These are phyloP conservation scores for Acanthochlamys bracteata DNA, from an alignment of 106 monocot species.

Conservation along the genomic window DNA sequence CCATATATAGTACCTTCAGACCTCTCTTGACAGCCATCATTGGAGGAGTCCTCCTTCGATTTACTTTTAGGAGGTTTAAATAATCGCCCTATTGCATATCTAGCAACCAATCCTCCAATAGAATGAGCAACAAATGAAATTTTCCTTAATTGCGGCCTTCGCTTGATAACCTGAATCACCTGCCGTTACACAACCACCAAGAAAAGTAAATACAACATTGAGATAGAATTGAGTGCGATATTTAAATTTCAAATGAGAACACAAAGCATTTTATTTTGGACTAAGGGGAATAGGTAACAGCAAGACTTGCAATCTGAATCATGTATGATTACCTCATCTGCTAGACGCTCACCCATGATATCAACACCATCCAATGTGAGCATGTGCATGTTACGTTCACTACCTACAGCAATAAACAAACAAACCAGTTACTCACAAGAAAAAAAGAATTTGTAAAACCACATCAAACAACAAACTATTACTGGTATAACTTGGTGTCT, in stretches of 20 bases:
- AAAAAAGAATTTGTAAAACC: no score
- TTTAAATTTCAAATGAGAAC: no score
- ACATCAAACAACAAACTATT: no score
- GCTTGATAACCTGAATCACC: constrained; percentile 53
- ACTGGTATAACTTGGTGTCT: no score
- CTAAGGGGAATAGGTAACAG: no score
- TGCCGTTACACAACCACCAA: constrained; percentile 17
- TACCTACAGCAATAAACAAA: constrained; percentile 51
- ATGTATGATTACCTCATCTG: constrained; percentile 57
- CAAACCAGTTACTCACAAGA: no score
- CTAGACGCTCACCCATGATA: constrained; percentile 94
- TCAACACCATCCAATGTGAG: constrained; percentile 94
- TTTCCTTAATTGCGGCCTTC: constrained; percentile 44
- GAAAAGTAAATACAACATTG: neutral
- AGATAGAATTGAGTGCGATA: neutral
- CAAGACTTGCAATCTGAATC: no score
- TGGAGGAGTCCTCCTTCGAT: constrained; percentile 8
- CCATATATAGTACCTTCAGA: constrained; percentile 62
- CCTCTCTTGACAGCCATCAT: constrained; percentile 10
- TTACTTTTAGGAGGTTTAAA: constrained; percentile 34
- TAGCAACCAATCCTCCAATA: constrained; percentile 90
- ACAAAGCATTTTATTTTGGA: no score
- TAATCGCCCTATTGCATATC: constrained; percentile 83
- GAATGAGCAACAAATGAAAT: constrained; percentile 96
- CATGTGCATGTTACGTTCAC: constrained; percentile 64